These are phyloP conservation scores for Pleurotus cornucopiae DNA, from an alignment of 768 basidiomycete species.

Conservation along the genomic window DNA sequence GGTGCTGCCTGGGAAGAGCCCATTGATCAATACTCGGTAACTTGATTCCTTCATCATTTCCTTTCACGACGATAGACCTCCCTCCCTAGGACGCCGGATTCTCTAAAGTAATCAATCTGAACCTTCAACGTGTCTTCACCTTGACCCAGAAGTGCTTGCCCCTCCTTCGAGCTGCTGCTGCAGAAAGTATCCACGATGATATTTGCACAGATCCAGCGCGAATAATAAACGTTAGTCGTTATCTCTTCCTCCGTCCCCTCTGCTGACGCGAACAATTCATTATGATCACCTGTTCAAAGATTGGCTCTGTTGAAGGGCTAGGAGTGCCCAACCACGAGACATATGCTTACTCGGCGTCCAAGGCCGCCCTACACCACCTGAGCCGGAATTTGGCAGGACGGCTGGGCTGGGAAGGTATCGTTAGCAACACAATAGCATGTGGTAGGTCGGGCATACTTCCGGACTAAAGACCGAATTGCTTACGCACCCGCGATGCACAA, in stretches of 20 bases:
- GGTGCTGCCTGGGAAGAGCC: conserved; percentile 53
- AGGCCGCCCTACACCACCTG: conserved; percentile 57
- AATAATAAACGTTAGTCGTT: conserved; percentile 48
- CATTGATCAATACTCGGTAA: conserved; percentile 43
- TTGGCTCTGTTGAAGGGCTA: conserved; percentile 58
- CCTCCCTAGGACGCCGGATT: conserved; percentile 47
- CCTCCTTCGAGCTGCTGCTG: conserved; percentile 44
- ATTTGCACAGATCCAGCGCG: conserved; percentile 44
- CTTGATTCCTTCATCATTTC: background rate
- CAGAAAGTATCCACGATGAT: conserved; percentile 29
- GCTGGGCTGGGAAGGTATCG: conserved; percentile 53
- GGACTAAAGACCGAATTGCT: background rate
- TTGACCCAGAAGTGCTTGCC: conserved; percentile 59
- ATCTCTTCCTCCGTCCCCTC: background rate
- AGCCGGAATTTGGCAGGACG: conserved; percentile 53
- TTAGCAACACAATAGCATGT: conserved; percentile 61
- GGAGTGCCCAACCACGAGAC: conserved; percentile 53
- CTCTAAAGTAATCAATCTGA: conserved; percentile 57
- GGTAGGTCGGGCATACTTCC: conserved; percentile 20
- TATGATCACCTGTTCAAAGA: conserved; percentile 27
- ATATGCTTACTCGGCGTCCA: conserved; percentile 64
- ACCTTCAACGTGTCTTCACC: conserved; percentile 61
- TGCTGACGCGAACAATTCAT: background rate
- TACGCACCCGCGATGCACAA: background rate
- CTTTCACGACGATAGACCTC: background rate